These are phyloP conservation scores for Lepidium didymum DNA, from an alignment of 345 rosid species.

Conservation along the genomic window DNA sequence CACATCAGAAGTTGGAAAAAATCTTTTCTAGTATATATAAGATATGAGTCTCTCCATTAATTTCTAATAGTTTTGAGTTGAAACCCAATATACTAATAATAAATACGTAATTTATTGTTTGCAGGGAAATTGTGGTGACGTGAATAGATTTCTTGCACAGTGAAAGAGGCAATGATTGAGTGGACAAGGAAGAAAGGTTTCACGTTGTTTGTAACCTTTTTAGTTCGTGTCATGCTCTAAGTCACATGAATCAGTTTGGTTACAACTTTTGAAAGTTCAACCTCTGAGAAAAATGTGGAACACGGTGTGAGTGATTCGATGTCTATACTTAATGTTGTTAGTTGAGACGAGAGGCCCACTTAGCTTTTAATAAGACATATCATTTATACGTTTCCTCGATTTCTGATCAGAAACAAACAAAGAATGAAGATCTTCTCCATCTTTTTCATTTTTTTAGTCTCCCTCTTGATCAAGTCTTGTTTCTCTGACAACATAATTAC, in stretches of 20 bases:
- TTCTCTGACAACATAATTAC: constrained; percentile 25
- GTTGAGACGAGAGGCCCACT: constrained; percentile 11
- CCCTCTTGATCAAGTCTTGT: constrained; percentile 12
- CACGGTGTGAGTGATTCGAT: not conserved
- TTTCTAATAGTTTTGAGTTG: no score
- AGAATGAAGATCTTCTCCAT: constrained; percentile 20
- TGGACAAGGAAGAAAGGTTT: constrained; percentile 13
- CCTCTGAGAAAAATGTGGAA: constrained; percentile 9
- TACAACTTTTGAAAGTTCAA: constrained; percentile 1
- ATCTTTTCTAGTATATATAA: no score
- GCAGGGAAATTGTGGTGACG: constrained; percentile 11
- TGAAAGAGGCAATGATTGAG: constrained; percentile 15
- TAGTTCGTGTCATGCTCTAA: constrained; percentile 22
- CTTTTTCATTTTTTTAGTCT: constrained; percentile 11
- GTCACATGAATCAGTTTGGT: constrained; percentile 23
- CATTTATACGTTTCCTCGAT: constrained; percentile 17
- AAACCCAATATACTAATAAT: no score
- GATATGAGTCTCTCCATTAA: no score
- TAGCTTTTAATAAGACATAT: not conserved
- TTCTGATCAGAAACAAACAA: constrained; percentile 6
- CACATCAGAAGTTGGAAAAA: no score
- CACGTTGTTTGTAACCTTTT: constrained; percentile 5
- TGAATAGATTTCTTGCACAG: constrained; percentile 1
- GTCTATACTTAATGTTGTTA: constrained; percentile 15
- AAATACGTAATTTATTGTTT: not conserved